phyloP scores from a whole-genome alignment of 139 green algal genomes.

The Bryopsis sp. region DNA sequence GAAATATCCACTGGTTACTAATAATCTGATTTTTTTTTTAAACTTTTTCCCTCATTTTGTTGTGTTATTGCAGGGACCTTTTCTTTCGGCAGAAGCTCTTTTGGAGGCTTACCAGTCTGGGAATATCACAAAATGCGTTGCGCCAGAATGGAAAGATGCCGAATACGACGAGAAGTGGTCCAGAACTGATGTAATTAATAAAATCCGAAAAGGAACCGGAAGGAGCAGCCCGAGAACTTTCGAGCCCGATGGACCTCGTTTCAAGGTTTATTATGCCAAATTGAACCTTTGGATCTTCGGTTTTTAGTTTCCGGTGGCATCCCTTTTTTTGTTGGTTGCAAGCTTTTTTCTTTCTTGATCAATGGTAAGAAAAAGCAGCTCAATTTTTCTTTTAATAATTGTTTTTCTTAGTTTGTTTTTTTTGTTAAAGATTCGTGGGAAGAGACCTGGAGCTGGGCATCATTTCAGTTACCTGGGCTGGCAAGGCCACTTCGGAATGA shows the following conservation, averaged over 20 bases:
- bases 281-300: no score
- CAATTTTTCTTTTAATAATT: no score
- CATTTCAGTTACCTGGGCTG: slow-evolving; percentile 21
- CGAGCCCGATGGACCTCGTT: not conserved
- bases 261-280: no score
- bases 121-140: slow-evolving; percentile 10
- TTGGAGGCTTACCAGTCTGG: slow-evolving; percentile 7
- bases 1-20: no score
- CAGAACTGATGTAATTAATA: not conserved
- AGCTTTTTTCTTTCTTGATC: no score
- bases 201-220: not conserved
- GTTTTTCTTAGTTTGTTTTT: no score
- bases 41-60: no score
- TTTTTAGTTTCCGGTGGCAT: no score
- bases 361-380: no score
- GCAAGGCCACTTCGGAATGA: slow-evolving; percentile 25
- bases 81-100: not conserved
- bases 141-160: slow-evolving; percentile 9
- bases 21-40: no score
- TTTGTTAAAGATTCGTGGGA: not conserved
- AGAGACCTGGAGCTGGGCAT: slow-evolving; percentile 18
- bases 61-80: slow-evolving; percentile 12
- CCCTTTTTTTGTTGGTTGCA: no score
- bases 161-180: slow-evolving; percentile 12
- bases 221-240: slow-evolving; percentile 6